phyloP scores from a whole-genome alignment of 2,329 filamentous ascomycete species.

The Tolypocladium guangdongense region DNA sequence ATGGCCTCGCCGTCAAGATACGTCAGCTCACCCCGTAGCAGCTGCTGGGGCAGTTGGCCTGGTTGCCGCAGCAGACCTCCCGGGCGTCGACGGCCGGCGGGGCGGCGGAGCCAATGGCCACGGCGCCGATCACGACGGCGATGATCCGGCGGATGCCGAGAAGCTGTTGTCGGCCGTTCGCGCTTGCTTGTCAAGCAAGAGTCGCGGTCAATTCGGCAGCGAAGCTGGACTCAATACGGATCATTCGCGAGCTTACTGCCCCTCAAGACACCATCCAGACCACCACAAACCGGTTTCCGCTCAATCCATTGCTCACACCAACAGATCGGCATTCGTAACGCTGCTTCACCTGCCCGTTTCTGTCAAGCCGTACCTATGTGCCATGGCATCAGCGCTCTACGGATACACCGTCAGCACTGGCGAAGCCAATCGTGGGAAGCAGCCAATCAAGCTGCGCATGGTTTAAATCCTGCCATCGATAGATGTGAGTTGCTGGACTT shows the following conservation, averaged over 20 bases:
- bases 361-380: neutral
- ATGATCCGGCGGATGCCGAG: neutral
- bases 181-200: neutral
- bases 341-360: neutral
- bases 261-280: neutral
- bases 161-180: no score
- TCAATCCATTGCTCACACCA: neutral
- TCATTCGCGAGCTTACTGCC: neutral
- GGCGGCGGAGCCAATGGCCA: neutral
- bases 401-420: neutral
- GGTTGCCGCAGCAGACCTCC: neutral
- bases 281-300: no score
- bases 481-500: no score
- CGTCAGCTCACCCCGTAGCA: neutral
- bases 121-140: neutral
- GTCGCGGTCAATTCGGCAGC: neutral
- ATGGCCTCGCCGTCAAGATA: neutral
- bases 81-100: neutral
- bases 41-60: neutral
- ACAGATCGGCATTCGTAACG: neutral
- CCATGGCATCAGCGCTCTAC: neutral
- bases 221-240: neutral
- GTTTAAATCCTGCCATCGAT: neutral
- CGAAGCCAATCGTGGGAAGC: neutral
- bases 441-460: neutral